These are phyloP conservation scores for Rutstroemia sp. DNA, from an alignment of 2,329 filamentous ascomycete genomes.

Conservation along the genomic window DNA sequence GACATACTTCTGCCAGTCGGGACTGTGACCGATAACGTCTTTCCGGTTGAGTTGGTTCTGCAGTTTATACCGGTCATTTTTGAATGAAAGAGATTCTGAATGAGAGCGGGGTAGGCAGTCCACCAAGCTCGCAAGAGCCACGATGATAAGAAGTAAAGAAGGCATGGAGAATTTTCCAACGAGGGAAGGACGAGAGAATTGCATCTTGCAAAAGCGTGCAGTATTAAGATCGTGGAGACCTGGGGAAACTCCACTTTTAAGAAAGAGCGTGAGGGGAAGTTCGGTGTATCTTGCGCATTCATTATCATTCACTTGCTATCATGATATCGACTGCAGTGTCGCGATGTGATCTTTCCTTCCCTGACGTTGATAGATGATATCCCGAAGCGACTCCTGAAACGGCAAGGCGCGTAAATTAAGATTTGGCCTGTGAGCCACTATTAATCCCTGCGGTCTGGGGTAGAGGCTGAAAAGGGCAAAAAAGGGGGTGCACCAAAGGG, in stretches of 20 bases:
- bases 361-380: background rate
- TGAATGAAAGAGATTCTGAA: background rate
- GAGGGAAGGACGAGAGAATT: background rate
- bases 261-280: background rate
- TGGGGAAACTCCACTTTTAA: background rate
- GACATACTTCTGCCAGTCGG: conserved; percentile 34
- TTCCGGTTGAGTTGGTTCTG: background rate
- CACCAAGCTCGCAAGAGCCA: background rate
- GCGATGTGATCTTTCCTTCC: background rate
- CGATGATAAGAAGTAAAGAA: background rate
- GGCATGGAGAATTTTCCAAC: background rate
- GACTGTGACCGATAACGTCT: background rate
- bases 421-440: background rate
- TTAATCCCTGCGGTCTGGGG: background rate
- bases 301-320: too few species aligned
- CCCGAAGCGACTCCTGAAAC: background rate
- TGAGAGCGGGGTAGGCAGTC: background rate
- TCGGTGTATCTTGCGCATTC: too few species aligned
- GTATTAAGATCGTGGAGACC: background rate
- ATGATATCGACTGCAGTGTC: background rate
- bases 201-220: background rate
- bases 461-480: background rate
- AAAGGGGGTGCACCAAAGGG: background rate
- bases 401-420: background rate
- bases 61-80: too few species aligned